Base-by-base conservation (phyloP, 306 rosid genomes). In the Cicer judaicum region DNA sequence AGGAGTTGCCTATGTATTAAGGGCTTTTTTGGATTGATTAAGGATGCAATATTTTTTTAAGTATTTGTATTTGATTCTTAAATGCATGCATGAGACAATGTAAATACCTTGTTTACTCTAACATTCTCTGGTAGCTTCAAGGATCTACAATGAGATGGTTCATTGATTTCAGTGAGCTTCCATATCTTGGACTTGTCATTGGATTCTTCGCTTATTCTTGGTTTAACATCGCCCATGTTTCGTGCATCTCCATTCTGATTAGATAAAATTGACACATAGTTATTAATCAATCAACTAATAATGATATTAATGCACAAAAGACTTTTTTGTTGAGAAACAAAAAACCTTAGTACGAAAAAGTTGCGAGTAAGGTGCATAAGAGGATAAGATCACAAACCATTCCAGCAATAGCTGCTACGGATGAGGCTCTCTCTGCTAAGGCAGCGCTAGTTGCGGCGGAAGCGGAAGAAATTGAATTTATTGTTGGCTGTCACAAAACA, bases 111-210 rank as follows among this genome's bases (percentile, higher is more conserved):
- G 55, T 79, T 89, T 8, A 86, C 95, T 80, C 97, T 84, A 4
- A 89, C 55, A 72, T 87, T 91, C 81, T 93, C 98, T 5, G 96
- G 96, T 24, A 93, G 91, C 91, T 93, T 94, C 90, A 87, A 81
- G 79, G 98, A 90, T 72, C 96, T 87, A 79, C 97, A 94, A 43
- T 94, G 97, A 78, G 92, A 82, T 2, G 86, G 93, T 85, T 94
- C 98, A 15, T 64, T 92, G 81, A 94, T 88, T 84, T 94, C 98
- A 79, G 96, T 90, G 83, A 92, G 90, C 90, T 94, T 94, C 98
- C 96, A 92, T 82, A 94, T 94, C 84, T 94, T 94, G 73, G 99
- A 92, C 85, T 95, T 95, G 84, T 95, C 99, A 69, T 92, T 95
- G 63, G 92, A 85, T 83, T 95, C 99, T 86, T 95, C 99, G 34